Conservation (phyloP, 78 protist species). For the Chrysochromulina parva region DNA sequence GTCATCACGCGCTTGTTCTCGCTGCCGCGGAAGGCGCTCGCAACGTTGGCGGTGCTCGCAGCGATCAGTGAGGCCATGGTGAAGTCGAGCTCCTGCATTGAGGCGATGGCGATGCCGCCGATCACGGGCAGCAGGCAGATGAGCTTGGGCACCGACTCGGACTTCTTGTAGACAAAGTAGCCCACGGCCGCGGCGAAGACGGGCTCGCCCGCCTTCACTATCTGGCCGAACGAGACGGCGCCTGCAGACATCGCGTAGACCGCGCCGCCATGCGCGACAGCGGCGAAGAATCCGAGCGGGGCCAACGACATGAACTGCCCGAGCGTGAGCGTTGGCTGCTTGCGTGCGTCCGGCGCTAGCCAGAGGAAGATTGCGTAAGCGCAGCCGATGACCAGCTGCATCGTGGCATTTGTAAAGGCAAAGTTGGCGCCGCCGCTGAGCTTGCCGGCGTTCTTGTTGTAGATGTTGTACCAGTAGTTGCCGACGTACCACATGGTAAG, state of each 20-base stretch:
- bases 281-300: slow-evolving; percentile 30
- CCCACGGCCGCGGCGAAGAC: slow-evolving; percentile 44
- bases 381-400: slow-evolving; percentile 35
- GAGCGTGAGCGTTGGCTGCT: neutral
- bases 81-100: slow-evolving; percentile 44
- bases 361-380: slow-evolving; percentile 37
- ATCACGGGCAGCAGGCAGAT: slow-evolving; percentile 32
- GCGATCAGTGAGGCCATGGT: slow-evolving; percentile 1
- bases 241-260: slow-evolving; percentile 41
- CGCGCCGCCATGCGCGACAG: slow-evolving; percentile 31
- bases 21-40: slow-evolving; percentile 34
- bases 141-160: neutral
- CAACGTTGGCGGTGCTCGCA: slow-evolving; percentile 23
- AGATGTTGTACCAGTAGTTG: slow-evolving; percentile 45
- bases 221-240: slow-evolving; percentile 42
- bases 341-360: slow-evolving; percentile 43
- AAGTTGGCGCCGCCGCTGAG: slow-evolving; percentile 29
- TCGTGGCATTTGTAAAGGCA: slow-evolving; percentile 17
- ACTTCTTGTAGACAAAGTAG: neutral
- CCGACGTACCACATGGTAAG: slow-evolving; percentile 30
- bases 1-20: slow-evolving; percentile 33
- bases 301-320: neutral
- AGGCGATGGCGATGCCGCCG: slow-evolving; percentile 43
- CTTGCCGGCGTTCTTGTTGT: slow-evolving; percentile 24
- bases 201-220: slow-evolving; percentile 55